Base-by-base conservation (phyloP, 306 rosid genomes). In the Trifolium dubium region DNA sequence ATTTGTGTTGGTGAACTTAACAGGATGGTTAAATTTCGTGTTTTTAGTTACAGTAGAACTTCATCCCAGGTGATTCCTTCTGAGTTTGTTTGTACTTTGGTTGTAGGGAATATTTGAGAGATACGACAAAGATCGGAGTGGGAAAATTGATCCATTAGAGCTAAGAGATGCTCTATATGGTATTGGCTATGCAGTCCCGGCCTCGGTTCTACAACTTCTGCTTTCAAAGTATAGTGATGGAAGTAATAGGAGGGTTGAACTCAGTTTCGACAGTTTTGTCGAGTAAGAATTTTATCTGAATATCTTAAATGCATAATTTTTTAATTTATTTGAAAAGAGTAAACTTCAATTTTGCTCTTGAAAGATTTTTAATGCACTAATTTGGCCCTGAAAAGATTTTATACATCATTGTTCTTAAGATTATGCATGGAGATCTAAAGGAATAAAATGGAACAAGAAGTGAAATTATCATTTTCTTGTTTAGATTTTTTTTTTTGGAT, bases 101-200 rank as follows among this genome's bases (percentile, higher is more conserved):
- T 71, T 66, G 80, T 80, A 93, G 98, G 85, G 75, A 66, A 88
- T 87, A 72, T 93, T 91, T 62, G 91, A 93, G 87, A 84, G 91
- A 79, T 93, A 91, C 34, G 97, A 93, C 75, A 85, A 71, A 85
- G 97, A 93, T 81, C 81, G 84, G 77, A 93, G 98, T 75, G 96
- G 97, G 31, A 91, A 82, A 64, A 93, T 93, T 70, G 94, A 91
- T 77, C 83, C 80, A 41, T 49, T 91, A 84, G 98, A 93, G 73
- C 76, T 93, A 50, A 89, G 97, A 74, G 98, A 93, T 81, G 98
- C 98, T 65, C 86, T 89, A 17, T 93, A 86, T 77, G 92, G 96
- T 63, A 85, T 88, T 75, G 96, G 98, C 65, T 89, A 85, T 76
- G 85, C 86, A 2, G 77, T 89, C 51, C 97, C 97, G 1, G 85